Conservation (phyloP, 805 yeast genomes). For the Ogataea nitratoaversa region DNA sequence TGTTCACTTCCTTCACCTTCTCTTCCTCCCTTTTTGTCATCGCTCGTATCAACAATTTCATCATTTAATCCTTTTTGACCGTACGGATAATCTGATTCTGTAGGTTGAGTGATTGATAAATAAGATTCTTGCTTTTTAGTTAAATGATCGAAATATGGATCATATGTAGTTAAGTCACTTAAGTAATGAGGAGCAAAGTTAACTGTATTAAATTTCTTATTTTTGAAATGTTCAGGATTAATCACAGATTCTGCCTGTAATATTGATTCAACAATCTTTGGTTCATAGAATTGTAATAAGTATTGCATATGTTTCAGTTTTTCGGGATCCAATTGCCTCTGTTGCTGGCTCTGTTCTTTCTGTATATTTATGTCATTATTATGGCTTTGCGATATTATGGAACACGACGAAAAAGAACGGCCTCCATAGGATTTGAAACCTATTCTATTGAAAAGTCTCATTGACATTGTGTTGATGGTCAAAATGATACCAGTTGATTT, state of each 20-base stretch:
- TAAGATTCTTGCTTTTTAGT: constrained; percentile 22
- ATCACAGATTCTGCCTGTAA: constrained; percentile 74
- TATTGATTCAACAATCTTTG: constrained; percentile 76
- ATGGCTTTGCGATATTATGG: constrained; percentile 2
- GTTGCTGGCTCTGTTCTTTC: background rate
- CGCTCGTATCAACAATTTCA: constrained; percentile 8
- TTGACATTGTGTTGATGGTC: constrained; percentile 2
- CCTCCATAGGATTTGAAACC: background rate
- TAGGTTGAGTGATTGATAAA: constrained; percentile 24
- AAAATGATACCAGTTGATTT: no score
- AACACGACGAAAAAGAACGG: constrained; percentile 13
- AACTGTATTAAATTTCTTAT: constrained; percentile 38
- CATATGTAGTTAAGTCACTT: constrained; percentile 67
- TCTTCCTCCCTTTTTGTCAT: constrained; percentile 7
- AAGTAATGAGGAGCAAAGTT: constrained; percentile 67
- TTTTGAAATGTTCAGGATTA: constrained; percentile 55
- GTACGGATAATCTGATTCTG: constrained; percentile 20
- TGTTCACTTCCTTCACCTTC: constrained; percentile 21
- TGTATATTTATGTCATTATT: no score
- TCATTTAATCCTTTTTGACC: constrained; percentile 12
- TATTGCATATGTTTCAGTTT: constrained; percentile 44
- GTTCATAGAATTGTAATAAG: constrained; percentile 74
- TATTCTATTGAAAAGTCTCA: background rate
- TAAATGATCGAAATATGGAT: constrained; percentile 71
- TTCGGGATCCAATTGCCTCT: constrained; percentile 18